phyloP scores from a whole-genome alignment of 306 rosid species.

The Cyamopsis tetragonoloba region DNA sequence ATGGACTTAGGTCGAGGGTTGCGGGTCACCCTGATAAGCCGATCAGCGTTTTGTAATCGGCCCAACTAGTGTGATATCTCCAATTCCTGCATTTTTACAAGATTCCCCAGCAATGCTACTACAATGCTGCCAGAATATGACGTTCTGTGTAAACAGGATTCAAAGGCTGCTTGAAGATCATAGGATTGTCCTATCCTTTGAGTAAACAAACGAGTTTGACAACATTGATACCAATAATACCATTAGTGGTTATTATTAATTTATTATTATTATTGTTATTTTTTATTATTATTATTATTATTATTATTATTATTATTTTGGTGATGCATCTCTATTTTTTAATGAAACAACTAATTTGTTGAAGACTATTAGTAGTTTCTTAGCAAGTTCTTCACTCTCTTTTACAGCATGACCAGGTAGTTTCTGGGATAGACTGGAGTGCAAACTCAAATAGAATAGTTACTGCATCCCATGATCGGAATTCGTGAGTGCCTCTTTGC shows the following conservation, averaged over 20 bases:
- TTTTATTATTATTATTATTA: no score
- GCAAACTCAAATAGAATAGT: slow-evolving; percentile 79
- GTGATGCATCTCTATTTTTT: neutral
- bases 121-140: neutral
- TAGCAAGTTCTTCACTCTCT: slow-evolving; percentile 16
- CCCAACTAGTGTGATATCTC: neutral
- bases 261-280: no score
- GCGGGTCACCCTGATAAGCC: neutral
- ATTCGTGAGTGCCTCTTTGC: slow-evolving; percentile 71
- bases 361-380: slow-evolving; percentile 21
- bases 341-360: slow-evolving; percentile 11
- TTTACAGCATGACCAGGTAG: slow-evolving; percentile 87
- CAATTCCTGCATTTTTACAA: neutral
- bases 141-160: neutral
- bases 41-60: neutral
- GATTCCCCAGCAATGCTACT: neutral
- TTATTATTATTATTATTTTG: no score
- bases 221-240: neutral
- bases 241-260: neutral
- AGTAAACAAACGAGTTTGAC: neutral
- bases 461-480: slow-evolving; percentile 93
- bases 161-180: neutral
- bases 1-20: no score
- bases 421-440: slow-evolving; percentile 95
- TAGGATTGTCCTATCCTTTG: neutral